A percentile compares a stretch with the other conserved stretches of the same genome.
Conservation (phyloP, 208 protist species). For the Leishmania major region DNA sequence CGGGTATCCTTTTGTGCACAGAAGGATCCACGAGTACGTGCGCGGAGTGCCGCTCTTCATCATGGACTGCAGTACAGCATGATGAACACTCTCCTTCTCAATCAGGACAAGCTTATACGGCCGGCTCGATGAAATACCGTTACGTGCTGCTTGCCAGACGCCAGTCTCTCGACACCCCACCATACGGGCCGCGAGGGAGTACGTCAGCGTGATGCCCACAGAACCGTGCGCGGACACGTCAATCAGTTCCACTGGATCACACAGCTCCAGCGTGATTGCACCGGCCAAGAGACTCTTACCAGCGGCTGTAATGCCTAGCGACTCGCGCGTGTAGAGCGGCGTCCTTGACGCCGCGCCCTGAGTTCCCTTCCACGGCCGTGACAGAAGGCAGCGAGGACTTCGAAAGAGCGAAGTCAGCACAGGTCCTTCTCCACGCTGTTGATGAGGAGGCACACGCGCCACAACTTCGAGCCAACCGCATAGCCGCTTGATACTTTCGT, state of each 20-base stretch:
- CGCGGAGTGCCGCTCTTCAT: background rate
- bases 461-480: slow-evolving; percentile 33
- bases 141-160: background rate
- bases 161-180: slow-evolving; percentile 7
- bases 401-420: slow-evolving; percentile 9
- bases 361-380: background rate
- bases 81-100: slow-evolving; percentile 80
- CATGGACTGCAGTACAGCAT: slow-evolving; percentile 36
- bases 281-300: slow-evolving; percentile 46
- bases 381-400: slow-evolving; percentile 8
- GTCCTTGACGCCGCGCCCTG: background rate
- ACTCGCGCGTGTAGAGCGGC: slow-evolving; percentile 47
- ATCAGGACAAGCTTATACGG: slow-evolving; percentile 51
- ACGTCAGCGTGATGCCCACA: slow-evolving; percentile 15
- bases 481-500: slow-evolving; percentile 32
- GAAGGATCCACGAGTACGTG: slow-evolving; percentile 25
- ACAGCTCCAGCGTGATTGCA: slow-evolving; percentile 30
- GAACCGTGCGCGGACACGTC: slow-evolving; percentile 18
- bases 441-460: slow-evolving; percentile 9
- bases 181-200: slow-evolving; percentile 21
- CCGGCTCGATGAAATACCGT: background rate
- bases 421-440: background rate
- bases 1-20: slow-evolving; percentile 85
- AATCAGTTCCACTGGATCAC: slow-evolving; percentile 2
- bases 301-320: slow-evolving; percentile 44